These are phyloP conservation scores for Saccharomyces hybrid DNA, from an alignment of 1,139 yeast genomes.

Conservation along the genomic window DNA sequence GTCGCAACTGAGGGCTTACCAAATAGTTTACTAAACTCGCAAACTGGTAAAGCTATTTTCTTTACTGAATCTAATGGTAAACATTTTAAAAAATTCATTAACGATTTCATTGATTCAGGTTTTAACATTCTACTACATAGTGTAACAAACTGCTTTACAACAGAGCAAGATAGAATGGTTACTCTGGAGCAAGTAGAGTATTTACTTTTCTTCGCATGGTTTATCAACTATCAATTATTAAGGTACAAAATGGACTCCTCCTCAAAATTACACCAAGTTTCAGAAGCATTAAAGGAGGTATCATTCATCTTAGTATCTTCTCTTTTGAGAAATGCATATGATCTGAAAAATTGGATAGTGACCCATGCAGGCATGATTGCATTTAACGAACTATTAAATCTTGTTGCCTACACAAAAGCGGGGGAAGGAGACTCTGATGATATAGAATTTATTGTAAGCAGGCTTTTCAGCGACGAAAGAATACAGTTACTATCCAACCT, in stretches of 20 bases:
- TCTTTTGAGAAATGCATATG: conserved; percentile 47
- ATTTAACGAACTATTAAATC: conserved; percentile 54
- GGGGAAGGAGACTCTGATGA: conserved; percentile 33
- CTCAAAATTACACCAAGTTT: conserved; percentile 37
- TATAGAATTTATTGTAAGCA: conserved; percentile 43
- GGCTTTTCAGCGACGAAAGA: conserved; percentile 59
- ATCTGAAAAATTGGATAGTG: conserved; percentile 44
- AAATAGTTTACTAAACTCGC: conserved; percentile 23
- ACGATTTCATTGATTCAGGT: conserved; percentile 63
- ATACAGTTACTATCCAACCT: conserved; percentile 50
- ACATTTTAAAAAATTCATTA: conserved; percentile 41
- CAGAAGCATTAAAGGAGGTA: conserved; percentile 58
- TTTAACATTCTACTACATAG: conserved; percentile 59
- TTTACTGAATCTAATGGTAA: conserved; percentile 34
- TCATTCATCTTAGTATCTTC: conserved; percentile 55
- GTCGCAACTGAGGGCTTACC: conserved; percentile 35
- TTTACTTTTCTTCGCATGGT: conserved; percentile 66
- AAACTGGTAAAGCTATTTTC: conserved; percentile 27
- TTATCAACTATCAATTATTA: conserved; percentile 40
- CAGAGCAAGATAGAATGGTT: conserved; percentile 37
- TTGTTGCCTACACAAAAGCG: conserved; percentile 45
- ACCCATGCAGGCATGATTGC: conserved; percentile 68
- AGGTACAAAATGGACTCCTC: conserved; percentile 20
- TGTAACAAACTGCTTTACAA: conserved; percentile 43
- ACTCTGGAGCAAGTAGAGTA: conserved; percentile 40